Base-by-base conservation (phyloP, 1,139 yeast genomes). In the Blastobotrys malaysiensis region DNA sequence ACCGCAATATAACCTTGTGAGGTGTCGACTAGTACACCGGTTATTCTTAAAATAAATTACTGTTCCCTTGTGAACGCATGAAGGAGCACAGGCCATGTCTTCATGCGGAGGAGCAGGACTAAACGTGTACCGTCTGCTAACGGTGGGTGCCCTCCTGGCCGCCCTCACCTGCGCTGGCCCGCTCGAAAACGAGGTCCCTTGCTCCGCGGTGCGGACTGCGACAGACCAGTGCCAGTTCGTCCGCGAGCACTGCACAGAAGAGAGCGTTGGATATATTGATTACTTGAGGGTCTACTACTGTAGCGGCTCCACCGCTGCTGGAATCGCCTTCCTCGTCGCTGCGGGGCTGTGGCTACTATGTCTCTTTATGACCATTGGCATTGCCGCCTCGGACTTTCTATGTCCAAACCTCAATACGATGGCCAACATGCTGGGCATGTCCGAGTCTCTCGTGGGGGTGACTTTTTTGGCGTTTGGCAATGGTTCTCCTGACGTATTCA, bases 391-490 rank as follows among this genome's bases (percentile, higher is more conserved):
- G 7, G 88, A 84, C 63, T 87, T 77, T 64, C 71, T 89, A 43
- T 84, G 91, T 55, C 93, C 95, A 0, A 88, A 87, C 62, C 70
- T 89, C 18, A 78, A 82, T 53, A 76, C 82, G 39, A 75, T 88
- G 20, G 81, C 95, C 9, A 74, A 76, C 27, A 68, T 76, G 49
- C 71, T 89, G 18, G 79, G 82, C 11, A 70, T 91, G 50, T 82
- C 93, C 11, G 95, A 89, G 59, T 82, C 88, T 55, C 73, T 91
- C 43, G 87, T 96, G 2, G 98, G 98, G 0, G 79, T 91, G 62
- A 91, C 97, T 0, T 74, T 91, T 48, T 74, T 93, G 55, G 96
- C 99, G 0, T 76, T 91, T 59, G 98, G 98, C 0, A 93, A 93
- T 69, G 93, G 97, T 9, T 79, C 96, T 0, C 97, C 98, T 0